phyloP scores from a whole-genome alignment of 1,284 basidiomycete genomes.

The Tylopilus orsonianus region DNA sequence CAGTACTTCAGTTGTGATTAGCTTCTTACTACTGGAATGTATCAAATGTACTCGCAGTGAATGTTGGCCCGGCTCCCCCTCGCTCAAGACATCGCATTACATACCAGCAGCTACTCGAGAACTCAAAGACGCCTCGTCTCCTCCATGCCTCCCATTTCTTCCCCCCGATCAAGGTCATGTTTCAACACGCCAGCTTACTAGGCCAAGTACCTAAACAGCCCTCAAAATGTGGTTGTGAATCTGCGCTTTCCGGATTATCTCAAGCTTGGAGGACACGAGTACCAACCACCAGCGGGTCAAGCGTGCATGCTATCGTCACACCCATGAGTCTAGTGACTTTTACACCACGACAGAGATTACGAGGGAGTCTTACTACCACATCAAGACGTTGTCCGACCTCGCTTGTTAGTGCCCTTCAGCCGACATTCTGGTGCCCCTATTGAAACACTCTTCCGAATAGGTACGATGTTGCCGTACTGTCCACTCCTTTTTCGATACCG shows the following conservation, averaged over 20 bases:
- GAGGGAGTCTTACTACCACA: no score
- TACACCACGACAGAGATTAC: no score
- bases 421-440: no score
- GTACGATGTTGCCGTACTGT: no score
- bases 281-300: slow-evolving; percentile 48
- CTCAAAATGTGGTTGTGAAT: slow-evolving; percentile 53
- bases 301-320: slow-evolving; percentile 68
- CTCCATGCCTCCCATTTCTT: slow-evolving; percentile 55
- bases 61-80: slow-evolving; percentile 76
- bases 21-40: no score
- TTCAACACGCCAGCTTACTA: slow-evolving; percentile 35
- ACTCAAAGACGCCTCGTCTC: slow-evolving; percentile 40
- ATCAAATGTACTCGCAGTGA: slow-evolving; percentile 61
- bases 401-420: no score
- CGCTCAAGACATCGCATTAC: slow-evolving; percentile 77
- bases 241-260: slow-evolving; percentile 61
- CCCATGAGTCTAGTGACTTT: slow-evolving; percentile 85
- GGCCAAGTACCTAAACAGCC: slow-evolving; percentile 21
- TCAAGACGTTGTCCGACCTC: no score
- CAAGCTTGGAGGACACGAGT: slow-evolving; percentile 38
- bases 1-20: no score
- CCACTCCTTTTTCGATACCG: no score
- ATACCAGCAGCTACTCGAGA: slow-evolving; percentile 37
- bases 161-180: slow-evolving; percentile 55
- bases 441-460: no score